Conservation (phyloP, 2,329 filamentous ascomycete genomes). For the Pseudogymnoascus sp. region DNA sequence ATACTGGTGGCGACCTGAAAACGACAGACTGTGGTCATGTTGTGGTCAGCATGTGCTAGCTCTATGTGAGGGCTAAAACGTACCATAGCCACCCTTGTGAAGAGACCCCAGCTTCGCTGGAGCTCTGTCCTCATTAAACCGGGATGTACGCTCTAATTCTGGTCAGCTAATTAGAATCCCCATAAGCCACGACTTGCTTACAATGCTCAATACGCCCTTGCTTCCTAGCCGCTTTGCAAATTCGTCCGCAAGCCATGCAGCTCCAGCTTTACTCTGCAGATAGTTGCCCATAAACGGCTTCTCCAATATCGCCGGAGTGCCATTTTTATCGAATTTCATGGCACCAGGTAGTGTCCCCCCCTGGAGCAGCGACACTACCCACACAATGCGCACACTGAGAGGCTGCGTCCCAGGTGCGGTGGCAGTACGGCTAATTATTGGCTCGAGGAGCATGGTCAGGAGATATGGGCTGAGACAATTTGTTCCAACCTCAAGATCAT, state of each 20-base stretch:
- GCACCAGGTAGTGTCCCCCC: constrained; percentile 15
- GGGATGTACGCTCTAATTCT: constrained; percentile 30
- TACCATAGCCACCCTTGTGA: constrained; percentile 17
- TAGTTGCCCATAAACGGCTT: constrained; percentile 27
- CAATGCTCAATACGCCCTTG: constrained; percentile 29
- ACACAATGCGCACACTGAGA: constrained; percentile 28
- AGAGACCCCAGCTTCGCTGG: constrained; percentile 23
- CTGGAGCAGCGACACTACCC: constrained; percentile 21
- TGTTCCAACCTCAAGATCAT: constrained; percentile 18
- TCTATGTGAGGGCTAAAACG: not conserved
- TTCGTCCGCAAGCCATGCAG: constrained; percentile 25
- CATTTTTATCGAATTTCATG: constrained; percentile 22
- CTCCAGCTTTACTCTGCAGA: constrained; percentile 29
- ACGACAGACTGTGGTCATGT: constrained; percentile 15
- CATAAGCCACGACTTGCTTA: constrained; percentile 15
- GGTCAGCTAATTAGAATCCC: constrained; percentile 9
- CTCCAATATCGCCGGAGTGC: constrained; percentile 15
- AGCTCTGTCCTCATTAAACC: constrained; percentile 34
- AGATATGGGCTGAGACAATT: constrained; percentile 21
- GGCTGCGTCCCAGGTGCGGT: constrained; percentile 13
- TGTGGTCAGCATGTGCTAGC: not conserved
- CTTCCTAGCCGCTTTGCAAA: constrained; percentile 25
- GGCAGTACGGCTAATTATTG: constrained; percentile 16
- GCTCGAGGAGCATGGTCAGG: constrained; percentile 19
- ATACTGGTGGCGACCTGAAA: constrained; percentile 25